Conservation (phyloP, 306 rosid species). For the Cyamopsis tetragonoloba region DNA sequence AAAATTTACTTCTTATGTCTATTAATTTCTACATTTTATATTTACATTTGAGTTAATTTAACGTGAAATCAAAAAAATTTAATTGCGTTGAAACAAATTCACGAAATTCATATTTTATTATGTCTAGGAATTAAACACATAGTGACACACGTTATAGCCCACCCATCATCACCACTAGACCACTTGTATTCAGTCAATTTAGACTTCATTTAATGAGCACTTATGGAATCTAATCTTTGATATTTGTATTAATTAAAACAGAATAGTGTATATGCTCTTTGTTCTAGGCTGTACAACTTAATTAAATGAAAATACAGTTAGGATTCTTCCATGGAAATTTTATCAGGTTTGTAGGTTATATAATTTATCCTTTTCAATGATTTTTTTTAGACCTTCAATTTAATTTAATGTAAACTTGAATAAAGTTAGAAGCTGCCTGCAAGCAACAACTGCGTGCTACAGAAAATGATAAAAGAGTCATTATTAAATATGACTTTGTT, state of each 20-base stretch:
- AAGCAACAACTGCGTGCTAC: constrained; percentile 12
- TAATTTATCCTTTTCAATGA: neutral
- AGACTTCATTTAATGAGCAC: constrained; percentile 1
- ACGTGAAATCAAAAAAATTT: too few relatives aligned
- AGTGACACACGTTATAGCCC: neutral
- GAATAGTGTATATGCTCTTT: neutral
- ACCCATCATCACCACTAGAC: neutral
- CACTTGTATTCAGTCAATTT: constrained; percentile 6
- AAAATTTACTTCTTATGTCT: too few relatives aligned
- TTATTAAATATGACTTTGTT: constrained; percentile 1
- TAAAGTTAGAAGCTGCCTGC: neutral
- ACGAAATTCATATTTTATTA: too few relatives aligned
- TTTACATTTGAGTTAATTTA: too few relatives aligned
- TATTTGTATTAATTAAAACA: constrained; percentile 5
- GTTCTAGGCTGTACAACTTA: neutral
- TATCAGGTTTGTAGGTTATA: neutral
- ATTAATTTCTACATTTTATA: too few relatives aligned
- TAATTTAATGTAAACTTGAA: constrained; percentile 1
- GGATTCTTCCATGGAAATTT: neutral
- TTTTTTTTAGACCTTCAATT: constrained; percentile 3
- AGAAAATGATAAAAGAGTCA: neutral
- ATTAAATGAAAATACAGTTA: constrained; percentile 17
- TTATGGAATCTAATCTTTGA: constrained; percentile 22
- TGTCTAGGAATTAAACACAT: too few relatives aligned
- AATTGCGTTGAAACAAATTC: too few relatives aligned